phyloP scores from a whole-genome alignment of 805 yeast species.

The Kodamaea leandrae region DNA sequence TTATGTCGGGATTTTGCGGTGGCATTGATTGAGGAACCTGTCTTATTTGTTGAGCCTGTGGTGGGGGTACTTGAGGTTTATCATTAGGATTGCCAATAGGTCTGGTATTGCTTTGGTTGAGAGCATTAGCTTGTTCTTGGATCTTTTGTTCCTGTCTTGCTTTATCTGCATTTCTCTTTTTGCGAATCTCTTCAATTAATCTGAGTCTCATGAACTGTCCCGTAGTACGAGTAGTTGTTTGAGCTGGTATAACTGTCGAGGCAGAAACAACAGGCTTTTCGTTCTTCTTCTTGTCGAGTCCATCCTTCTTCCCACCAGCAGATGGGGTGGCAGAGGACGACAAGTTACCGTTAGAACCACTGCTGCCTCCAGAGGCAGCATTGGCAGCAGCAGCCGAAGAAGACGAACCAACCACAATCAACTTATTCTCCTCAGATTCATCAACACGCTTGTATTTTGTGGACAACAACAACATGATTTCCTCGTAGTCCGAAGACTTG shows the following conservation, averaged over 20 bases:
- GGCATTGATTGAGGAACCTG: constrained; percentile 21
- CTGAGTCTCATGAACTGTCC: constrained; percentile 81
- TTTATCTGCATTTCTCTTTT: constrained; percentile 52
- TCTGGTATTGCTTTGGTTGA: constrained; percentile 35
- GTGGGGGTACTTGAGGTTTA: constrained; percentile 13
- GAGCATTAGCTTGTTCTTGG: constrained; percentile 32
- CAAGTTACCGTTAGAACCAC: constrained; percentile 13
- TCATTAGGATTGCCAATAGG: constrained; percentile 23
- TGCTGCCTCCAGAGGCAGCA: constrained; percentile 10
- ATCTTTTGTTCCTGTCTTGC: constrained; percentile 41
- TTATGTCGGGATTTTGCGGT: background rate
- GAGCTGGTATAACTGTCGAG: constrained; percentile 19
- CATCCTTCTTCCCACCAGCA: constrained; percentile 18
- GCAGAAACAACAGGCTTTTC: constrained; percentile 16
- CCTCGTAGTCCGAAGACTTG: constrained; percentile 81
- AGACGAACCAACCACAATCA: constrained; percentile 38
- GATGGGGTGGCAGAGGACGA: constrained; percentile 21
- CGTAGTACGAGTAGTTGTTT: constrained; percentile 31
- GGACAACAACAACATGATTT: constrained; percentile 63
- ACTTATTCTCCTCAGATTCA: constrained; percentile 34
- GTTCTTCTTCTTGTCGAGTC: constrained; percentile 27
- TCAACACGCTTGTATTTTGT: constrained; percentile 38
- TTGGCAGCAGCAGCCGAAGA: constrained; percentile 22
- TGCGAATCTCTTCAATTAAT: constrained; percentile 82
- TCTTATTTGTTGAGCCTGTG: constrained; percentile 20